A percentile compares a stretch with the other conserved stretches of the same genome.
These are phyloP conservation scores for Macrolepiota dolichaula DNA, from an alignment of 768 basidiomycete species.

Conservation along the genomic window DNA sequence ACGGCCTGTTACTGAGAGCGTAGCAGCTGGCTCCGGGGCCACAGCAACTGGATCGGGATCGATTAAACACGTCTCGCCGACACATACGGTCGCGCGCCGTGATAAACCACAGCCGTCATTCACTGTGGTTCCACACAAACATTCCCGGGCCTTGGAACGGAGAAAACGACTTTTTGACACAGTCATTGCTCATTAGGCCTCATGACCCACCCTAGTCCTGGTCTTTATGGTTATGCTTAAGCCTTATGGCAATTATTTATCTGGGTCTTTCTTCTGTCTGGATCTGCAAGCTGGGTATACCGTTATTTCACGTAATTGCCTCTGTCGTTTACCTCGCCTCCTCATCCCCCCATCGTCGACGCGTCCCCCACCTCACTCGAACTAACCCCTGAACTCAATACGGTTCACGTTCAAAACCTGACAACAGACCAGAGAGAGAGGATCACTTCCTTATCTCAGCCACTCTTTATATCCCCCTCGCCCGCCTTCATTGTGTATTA, in stretches of 20 bases:
- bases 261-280: neutral
- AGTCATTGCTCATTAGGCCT: slow-evolving; percentile 9
- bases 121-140: neutral
- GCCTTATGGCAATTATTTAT: slow-evolving; percentile 1
- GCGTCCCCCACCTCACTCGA: neutral
- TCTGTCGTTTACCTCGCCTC: neutral
- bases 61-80: slow-evolving; percentile 10
- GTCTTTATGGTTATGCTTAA: slow-evolving; percentile 10
- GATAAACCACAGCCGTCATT: neutral
- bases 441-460: neutral
- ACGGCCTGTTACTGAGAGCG: neutral
- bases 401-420: neutral
- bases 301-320: neutral
- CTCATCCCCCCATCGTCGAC: neutral
- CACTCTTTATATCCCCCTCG: neutral
- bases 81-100: slow-evolving; percentile 9
- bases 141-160: neutral
- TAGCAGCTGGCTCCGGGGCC: neutral
- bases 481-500: neutral
- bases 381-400: neutral
- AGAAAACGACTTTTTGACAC: slow-evolving; percentile 9
- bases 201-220: neutral
- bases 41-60: neutral
- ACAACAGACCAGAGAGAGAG: neutral
- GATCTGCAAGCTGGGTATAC: neutral